Percentiles rank a stretch among this genome's conserved stretches.
These are phyloP conservation scores for Beauveria sp. DNA, from an alignment of 2,329 filamentous ascomycete genomes.

Conservation along the genomic window DNA sequence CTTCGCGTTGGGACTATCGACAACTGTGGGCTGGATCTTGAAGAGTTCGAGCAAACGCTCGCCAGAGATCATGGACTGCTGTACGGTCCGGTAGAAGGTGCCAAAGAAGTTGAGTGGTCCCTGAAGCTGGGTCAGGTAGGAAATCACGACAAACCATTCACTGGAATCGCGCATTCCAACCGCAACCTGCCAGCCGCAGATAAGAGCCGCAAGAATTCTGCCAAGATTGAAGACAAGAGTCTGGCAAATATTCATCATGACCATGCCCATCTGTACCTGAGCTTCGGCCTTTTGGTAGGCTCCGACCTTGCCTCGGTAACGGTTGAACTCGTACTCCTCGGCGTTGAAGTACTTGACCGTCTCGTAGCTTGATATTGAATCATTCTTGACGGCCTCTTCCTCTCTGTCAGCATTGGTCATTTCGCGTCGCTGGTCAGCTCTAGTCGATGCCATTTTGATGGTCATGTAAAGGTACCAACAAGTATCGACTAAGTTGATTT, in stretches of 20 bases:
- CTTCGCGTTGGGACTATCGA: slow-evolving; percentile 62
- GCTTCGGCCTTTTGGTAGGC: slow-evolving; percentile 69
- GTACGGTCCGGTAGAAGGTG: slow-evolving; percentile 91
- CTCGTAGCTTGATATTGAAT: slow-evolving; percentile 98
- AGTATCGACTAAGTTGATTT: slow-evolving; percentile 82
- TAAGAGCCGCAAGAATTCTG: slow-evolving; percentile 61
- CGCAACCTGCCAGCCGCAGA: slow-evolving; percentile 71
- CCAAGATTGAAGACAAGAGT: slow-evolving; percentile 74
- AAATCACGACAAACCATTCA: slow-evolving; percentile 65
- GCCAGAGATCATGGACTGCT: slow-evolving; percentile 94
- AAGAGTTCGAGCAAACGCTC: slow-evolving; percentile 93
- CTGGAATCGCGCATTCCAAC: slow-evolving; percentile 57
- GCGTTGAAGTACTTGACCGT: slow-evolving; percentile 89
- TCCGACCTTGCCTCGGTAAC: slow-evolving; percentile 63
- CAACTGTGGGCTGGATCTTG: slow-evolving; percentile 88
- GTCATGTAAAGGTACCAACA: slow-evolving; percentile 97
- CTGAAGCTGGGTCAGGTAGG: slow-evolving; percentile 73
- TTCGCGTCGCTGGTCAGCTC: slow-evolving; percentile 80
- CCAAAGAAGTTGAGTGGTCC: slow-evolving; percentile 82
- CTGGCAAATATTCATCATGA: slow-evolving; percentile 74
- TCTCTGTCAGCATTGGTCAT: slow-evolving; percentile 95
- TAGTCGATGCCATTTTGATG: slow-evolving; percentile 88
- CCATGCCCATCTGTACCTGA: slow-evolving; percentile 67
- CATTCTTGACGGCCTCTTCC: slow-evolving; percentile 96
- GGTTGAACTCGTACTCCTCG: slow-evolving; percentile 67